Conservation (phyloP, 2,329 filamentous ascomycete genomes). For the Onygena corvina region DNA sequence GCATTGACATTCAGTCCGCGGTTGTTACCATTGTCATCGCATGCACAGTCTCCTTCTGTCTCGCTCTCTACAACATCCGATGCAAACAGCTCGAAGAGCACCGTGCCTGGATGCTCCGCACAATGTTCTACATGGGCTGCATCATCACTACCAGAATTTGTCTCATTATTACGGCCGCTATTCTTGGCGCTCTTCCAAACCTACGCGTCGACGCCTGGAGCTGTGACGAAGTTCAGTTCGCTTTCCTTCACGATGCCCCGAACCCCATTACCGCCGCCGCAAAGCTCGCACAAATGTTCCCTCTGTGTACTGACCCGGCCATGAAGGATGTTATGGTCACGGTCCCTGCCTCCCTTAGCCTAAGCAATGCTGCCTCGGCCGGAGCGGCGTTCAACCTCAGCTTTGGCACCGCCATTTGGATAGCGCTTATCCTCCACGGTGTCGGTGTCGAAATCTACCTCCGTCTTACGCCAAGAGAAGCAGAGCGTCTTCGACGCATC, state of each 20-base stretch:
- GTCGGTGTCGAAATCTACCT: conserved; percentile 42
- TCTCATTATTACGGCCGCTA: conserved; percentile 32
- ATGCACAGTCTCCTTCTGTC: conserved; percentile 15
- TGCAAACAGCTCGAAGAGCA: conserved; percentile 51
- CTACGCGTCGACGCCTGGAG: conserved; percentile 28
- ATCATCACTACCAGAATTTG: conserved; percentile 23
- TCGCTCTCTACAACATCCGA: conserved; percentile 46
- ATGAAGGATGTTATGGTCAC: conserved; percentile 20
- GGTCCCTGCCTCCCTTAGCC: conserved; percentile 15
- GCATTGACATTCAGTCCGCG: conserved; percentile 39
- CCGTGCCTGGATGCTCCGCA: conserved; percentile 51
- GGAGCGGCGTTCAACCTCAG: conserved; percentile 36
- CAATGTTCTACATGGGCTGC: conserved; percentile 35
- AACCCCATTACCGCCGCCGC: background rate
- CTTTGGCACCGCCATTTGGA: conserved; percentile 45
- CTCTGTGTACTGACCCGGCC: conserved; percentile 23
- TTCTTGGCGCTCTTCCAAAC: conserved; percentile 26
- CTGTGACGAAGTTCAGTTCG: conserved; percentile 41
- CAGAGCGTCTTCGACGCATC: conserved; percentile 43
- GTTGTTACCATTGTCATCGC: conserved; percentile 19
- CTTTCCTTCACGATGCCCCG: conserved; percentile 21
- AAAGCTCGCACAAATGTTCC: conserved; percentile 13
- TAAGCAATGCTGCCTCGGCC: conserved; percentile 16
- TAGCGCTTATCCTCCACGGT: conserved; percentile 42
- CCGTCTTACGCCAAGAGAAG: conserved; percentile 43